Evolutionary conservation across 495 filamentous ascomycete species (phyloP), one percentile per base, ranked within the genome.

Genomic region (Corynascus novoguineensis): DNA sequence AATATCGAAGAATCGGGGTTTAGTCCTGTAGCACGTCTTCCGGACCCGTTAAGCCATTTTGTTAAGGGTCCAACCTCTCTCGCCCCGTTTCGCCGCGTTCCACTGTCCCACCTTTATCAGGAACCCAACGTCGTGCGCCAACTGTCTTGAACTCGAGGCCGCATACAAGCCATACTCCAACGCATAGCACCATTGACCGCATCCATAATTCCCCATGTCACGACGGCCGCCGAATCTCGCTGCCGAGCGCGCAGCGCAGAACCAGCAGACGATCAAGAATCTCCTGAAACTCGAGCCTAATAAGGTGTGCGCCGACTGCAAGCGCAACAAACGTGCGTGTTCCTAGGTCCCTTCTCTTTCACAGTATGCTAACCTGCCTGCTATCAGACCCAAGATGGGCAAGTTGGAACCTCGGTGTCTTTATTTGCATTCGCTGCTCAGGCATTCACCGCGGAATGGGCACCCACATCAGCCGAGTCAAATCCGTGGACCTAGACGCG

Each of bases 371-470:
- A 45, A 71, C 58, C 37, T 11, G 12, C 41, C 37, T 21, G 21
- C 6, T 25, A 46, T 48, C 68, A 95, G 90, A 95, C 75, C 95
- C 93, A 58, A 83, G 95, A 86, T 98, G 93, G 93, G 93, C 95
- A 3, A 95, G 89, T 63, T 97, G 93, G 92, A 97, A 96, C 68
- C 71, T 96, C 51, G 92, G 92, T 51, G 85, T 97, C 62, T 98
- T 98, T 68, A 77, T 98, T 61, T 98, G 93, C 74, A 97, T 98
- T 67, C 87, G 92, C 56, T 98, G 93, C 71, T 97, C 95, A 9
- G 93, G 93, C 61, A 96, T 98, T 65, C 93, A 98, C 73, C 87
- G 93, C 64, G 90, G 92, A 42, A 97, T 98, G 90, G 93, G 93
- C 65, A 97, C 93, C 42, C 93, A 98, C 75, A 97, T 98, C 68